Conservation (phyloP, 1,284 basidiomycete genomes). For the Trichosporon asahii region DNA sequence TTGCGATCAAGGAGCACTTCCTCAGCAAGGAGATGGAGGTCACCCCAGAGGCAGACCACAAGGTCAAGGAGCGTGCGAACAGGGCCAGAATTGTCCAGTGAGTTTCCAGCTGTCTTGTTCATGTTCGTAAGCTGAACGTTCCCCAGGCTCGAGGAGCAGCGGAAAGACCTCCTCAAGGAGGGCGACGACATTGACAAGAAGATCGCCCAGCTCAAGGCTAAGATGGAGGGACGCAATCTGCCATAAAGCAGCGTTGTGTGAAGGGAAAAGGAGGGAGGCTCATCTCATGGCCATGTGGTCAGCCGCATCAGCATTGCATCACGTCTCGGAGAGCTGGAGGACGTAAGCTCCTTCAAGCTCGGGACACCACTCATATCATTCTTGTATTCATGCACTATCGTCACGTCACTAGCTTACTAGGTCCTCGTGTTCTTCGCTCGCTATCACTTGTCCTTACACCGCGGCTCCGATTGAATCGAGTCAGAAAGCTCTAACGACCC, state of each 20-base stretch:
- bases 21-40: constrained; percentile 30
- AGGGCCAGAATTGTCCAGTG: constrained; percentile 37
- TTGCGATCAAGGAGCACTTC: constrained; percentile 36
- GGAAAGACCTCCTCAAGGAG: constrained; percentile 34
- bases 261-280: neutral
- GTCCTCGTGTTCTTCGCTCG: too few species aligned
- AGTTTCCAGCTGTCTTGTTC: constrained; percentile 10
- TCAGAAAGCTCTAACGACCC: neutral
- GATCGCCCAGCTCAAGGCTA: constrained; percentile 24
- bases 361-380: neutral
- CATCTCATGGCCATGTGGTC: neutral
- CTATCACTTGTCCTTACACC: too few species aligned
- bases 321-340: neutral
- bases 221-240: neutral
- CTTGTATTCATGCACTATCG: neutral
- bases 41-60: constrained; percentile 15
- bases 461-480: neutral
- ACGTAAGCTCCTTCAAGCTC: neutral
- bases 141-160: constrained; percentile 36
- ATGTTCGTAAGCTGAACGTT: neutral
- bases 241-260: neutral
- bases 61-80: constrained; percentile 30
- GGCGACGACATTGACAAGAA: constrained; percentile 32
- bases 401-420: neutral
- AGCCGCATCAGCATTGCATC: neutral